phyloP scores from a whole-genome alignment of 176 grass and related monocot species.

The Oryza longistaminata region DNA sequence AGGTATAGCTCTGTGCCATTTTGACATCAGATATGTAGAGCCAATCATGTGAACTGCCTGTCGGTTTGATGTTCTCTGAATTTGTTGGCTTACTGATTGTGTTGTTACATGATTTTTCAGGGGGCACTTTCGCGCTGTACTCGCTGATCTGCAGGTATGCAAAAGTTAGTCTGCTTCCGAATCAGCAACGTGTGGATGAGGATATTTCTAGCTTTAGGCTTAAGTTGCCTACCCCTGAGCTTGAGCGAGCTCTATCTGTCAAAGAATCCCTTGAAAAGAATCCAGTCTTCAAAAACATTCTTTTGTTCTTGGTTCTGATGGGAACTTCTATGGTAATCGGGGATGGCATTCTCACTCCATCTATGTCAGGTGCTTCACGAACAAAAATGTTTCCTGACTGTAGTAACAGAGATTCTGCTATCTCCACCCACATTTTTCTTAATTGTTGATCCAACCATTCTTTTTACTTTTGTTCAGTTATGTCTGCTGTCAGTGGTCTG shows the following conservation, averaged over 20 bases:
- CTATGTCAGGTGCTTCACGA: constrained; percentile 83
- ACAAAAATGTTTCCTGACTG: constrained; percentile 1
- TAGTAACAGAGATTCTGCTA: not conserved
- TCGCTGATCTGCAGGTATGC: constrained; percentile 96
- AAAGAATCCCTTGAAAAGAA: constrained; percentile 89
- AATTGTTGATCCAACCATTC: constrained; percentile 12
- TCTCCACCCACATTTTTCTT: constrained; percentile 2
- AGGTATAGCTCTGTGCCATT: constrained; percentile 50
- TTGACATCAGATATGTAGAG: not conserved
- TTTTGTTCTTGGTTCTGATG: constrained; percentile 92
- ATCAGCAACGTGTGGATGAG: constrained; percentile 89
- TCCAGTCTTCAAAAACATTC: constrained; percentile 62
- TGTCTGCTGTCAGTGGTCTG: constrained; percentile 97
- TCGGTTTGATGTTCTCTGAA: not conserved
- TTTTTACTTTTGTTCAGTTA: constrained; percentile 57
- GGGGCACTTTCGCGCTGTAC: constrained; percentile 92
- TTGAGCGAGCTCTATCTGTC: constrained; percentile 79
- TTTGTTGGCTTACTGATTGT: constrained; percentile 1
- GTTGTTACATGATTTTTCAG: constrained; percentile 39
- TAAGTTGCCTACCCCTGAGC: constrained; percentile 86
- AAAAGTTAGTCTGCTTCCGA: constrained; percentile 84
- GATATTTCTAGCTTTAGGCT: constrained; percentile 91
- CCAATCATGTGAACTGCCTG: not conserved
- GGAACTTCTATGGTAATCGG: constrained; percentile 98
- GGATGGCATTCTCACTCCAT: constrained; percentile 97